phyloP scores from a whole-genome alignment of 2,329 filamentous ascomycete genomes.

The Fusarium scirpi region DNA sequence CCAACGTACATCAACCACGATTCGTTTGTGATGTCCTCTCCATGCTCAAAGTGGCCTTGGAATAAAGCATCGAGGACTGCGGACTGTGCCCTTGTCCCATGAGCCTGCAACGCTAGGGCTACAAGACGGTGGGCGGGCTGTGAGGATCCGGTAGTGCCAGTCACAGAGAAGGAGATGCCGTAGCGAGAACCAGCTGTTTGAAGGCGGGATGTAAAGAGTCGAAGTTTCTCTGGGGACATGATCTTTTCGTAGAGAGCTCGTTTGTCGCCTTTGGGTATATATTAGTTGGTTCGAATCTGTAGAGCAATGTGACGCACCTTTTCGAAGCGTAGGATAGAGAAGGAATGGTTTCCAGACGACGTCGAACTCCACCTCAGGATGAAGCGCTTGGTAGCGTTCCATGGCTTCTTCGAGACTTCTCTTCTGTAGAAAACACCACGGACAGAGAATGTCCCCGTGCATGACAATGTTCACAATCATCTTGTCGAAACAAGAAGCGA shows the following conservation, averaged over 20 bases:
- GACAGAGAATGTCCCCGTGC: constrained; percentile 64
- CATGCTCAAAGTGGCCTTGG: constrained; percentile 56
- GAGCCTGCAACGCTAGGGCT: constrained; percentile 53
- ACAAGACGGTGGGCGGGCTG: constrained; percentile 62
- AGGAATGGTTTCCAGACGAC: constrained; percentile 62
- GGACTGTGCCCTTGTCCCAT: constrained; percentile 52
- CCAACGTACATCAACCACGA: constrained; percentile 55
- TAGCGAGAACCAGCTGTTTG: constrained; percentile 49
- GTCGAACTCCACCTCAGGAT: constrained; percentile 60
- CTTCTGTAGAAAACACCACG: constrained; percentile 65
- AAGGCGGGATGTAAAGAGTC: constrained; percentile 50
- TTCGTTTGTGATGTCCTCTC: constrained; percentile 57
- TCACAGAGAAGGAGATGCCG: constrained; percentile 56
- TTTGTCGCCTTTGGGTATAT: constrained; percentile 49
- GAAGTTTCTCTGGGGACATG: constrained; percentile 46
- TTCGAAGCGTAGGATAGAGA: constrained; percentile 53
- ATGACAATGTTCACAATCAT: constrained; percentile 56
- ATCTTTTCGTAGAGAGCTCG: constrained; percentile 51
- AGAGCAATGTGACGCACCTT: constrained; percentile 33
- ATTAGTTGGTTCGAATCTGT: not conserved
- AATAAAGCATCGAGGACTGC: constrained; percentile 58
- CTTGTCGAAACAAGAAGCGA: not conserved
- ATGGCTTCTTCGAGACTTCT: constrained; percentile 61
- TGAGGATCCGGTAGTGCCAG: constrained; percentile 59
- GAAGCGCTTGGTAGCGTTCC: constrained; percentile 52